Conservation (phyloP, 1,284 basidiomycete species). For the Ceratobasidium sp. region DNA sequence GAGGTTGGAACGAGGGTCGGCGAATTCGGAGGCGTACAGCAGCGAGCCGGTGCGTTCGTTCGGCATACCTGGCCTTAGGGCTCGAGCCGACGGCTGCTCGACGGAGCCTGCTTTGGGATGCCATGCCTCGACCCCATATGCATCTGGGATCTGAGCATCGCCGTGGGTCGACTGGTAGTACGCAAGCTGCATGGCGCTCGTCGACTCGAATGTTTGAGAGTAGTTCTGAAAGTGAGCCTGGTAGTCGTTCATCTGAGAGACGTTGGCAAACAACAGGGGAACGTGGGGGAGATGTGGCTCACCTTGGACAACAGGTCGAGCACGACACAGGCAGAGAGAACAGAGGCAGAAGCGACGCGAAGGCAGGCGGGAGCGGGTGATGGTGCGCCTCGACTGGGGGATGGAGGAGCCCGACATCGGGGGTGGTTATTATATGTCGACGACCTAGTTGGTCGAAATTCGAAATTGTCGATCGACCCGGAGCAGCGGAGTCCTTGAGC, state of each 20-base stretch:
- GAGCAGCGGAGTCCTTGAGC: not conserved
- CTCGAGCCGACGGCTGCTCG: not conserved
- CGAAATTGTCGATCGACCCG: slow-evolving; percentile 16
- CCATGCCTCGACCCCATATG: slow-evolving; percentile 7
- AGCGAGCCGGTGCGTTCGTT: not conserved
- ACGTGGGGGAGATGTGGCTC: not conserved
- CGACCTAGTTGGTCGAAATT: not conserved
- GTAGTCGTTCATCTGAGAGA: slow-evolving; percentile 41
- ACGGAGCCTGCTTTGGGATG: not conserved
- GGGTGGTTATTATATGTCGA: not conserved
- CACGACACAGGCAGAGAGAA: not conserved
- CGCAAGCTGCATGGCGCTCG: slow-evolving; percentile 39
- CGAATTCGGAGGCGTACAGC: slow-evolving; percentile 33
- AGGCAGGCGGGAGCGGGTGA: not conserved
- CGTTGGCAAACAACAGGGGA: not conserved
- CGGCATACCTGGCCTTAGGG: not conserved
- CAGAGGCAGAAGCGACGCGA: not conserved
- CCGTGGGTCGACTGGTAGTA: slow-evolving; percentile 19
- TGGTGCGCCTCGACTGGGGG: slow-evolving; percentile 5
- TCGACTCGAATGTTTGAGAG: slow-evolving; percentile 20
- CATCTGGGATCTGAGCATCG: not conserved
- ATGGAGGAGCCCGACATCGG: not conserved
- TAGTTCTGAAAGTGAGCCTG: slow-evolving; percentile 36
- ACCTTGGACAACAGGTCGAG: not conserved
- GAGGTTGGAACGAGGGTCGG: slow-evolving; percentile 39